Evolutionary conservation across 2,329 filamentous ascomycete genomes (phyloP).

Genomic region (Talaromyces sp.): DNA sequence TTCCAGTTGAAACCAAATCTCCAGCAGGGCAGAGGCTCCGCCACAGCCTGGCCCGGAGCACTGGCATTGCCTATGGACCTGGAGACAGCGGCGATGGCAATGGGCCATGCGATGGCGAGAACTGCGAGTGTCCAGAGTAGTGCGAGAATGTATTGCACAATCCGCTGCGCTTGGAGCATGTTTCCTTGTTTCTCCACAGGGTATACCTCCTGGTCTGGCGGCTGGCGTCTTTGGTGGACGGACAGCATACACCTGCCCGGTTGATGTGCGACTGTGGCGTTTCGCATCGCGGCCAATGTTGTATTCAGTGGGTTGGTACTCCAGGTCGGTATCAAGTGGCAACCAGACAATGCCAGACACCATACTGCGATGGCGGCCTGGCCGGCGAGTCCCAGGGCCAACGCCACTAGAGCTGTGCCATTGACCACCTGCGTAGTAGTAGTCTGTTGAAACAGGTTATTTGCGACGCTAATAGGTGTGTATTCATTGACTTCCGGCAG

Average conservation of each 20-base stretch:
- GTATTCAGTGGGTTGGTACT: constrained; percentile 14
- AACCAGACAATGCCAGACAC: constrained; percentile 2
- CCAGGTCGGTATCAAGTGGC: constrained; percentile 12
- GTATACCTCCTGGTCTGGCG: neutral
- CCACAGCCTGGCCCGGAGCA: neutral
- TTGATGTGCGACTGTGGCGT: neutral
- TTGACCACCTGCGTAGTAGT: neutral
- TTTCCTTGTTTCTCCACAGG: neutral
- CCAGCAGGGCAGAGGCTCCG: neutral
- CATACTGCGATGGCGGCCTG: constrained; percentile 8
- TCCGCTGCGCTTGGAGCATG: neutral
- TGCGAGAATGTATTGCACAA: neutral
- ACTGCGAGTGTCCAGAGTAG: neutral
- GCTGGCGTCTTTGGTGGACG: neutral
- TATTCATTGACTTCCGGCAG: neutral
- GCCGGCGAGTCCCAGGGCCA: neutral
- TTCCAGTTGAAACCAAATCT: neutral
- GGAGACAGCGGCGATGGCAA: neutral
- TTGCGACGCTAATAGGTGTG: too few relatives aligned
- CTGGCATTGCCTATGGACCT: neutral
- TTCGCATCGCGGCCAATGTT: constrained; percentile 1
- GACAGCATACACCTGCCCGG: neutral
- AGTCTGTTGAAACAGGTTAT: too few relatives aligned
- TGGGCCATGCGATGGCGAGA: neutral
- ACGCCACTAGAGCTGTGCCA: neutral